These are phyloP conservation scores for Amauroascus verrucosus DNA, from an alignment of 2,329 filamentous ascomycete genomes.

Conservation along the genomic window DNA sequence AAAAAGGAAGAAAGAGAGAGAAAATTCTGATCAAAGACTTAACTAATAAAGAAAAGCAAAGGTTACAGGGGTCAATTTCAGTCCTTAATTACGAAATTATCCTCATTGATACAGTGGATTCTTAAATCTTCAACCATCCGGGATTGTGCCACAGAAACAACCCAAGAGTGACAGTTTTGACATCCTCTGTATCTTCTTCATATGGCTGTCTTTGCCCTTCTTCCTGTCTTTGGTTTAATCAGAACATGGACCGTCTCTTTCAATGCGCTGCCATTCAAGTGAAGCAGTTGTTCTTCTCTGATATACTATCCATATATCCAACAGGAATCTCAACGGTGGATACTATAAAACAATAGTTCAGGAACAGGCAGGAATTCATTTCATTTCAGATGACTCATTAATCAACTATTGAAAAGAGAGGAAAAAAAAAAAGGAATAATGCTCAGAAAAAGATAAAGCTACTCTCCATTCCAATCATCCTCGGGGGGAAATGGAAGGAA, in stretches of 20 bases:
- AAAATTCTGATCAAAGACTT: neutral
- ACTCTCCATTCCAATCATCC: too few species aligned
- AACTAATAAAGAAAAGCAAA: neutral
- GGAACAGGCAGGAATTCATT: neutral
- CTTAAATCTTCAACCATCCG: neutral
- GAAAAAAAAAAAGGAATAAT: neutral
- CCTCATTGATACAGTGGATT: neutral
- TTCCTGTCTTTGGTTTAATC: too few species aligned
- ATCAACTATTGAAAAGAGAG: too few species aligned
- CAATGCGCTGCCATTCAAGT: too few species aligned
- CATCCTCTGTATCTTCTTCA: neutral
- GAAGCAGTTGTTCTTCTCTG: too few species aligned
- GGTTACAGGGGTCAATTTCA: neutral
- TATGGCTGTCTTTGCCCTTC: too few species aligned
- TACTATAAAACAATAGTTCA: neutral
- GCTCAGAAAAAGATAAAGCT: too few species aligned
- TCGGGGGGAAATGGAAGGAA: neutral
- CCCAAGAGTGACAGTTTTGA: neutral
- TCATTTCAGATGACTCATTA: too few species aligned
- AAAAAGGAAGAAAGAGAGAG: too few species aligned
- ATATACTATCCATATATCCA: too few species aligned
- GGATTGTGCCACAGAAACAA: neutral
- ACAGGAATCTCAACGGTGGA: too few species aligned
- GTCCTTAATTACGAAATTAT: conserved; percentile 4
- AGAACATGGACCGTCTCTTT: too few species aligned